phyloP scores from a whole-genome alignment of 75 land plant genomes.

The Adiantum capillusveneris region DNA sequence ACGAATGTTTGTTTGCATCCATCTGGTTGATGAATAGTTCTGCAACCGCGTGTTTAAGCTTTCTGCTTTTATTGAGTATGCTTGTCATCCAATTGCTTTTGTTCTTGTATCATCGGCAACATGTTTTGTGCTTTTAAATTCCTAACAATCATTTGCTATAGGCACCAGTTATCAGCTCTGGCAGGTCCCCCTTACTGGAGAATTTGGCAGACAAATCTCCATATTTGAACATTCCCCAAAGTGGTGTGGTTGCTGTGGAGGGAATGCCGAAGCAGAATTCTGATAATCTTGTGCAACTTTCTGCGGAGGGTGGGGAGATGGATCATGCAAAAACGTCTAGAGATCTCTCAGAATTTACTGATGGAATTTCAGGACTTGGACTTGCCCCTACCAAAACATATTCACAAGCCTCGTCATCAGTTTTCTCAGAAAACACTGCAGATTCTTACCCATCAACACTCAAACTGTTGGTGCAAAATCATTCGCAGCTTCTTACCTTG shows the following conservation, averaged over 20 bases:
- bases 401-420: neutral
- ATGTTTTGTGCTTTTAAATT: no score
- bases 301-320: neutral
- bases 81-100: no score
- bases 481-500: conserved; percentile 2
- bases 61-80: no score
- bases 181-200: neutral
- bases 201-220: conserved; percentile 55
- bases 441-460: neutral
- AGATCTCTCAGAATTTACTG: neutral
- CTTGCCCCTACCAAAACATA: neutral
- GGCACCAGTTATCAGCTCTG: no score
- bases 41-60: no score
- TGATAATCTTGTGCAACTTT: neutral
- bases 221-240: conserved; percentile 28
- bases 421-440: neutral
- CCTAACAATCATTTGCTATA: no score
- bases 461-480: neutral
- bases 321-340: neutral
- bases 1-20: no score
- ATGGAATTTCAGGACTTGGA: neutral
- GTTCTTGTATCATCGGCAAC: no score
- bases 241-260: conserved; percentile 44
- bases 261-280: neutral
- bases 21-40: no score